A percentile compares a stretch with the other conserved stretches of the same genome.
Evolutionary conservation across 306 rosid genomes (phyloP).

Genomic region (Alnus glutinosa): DNA sequence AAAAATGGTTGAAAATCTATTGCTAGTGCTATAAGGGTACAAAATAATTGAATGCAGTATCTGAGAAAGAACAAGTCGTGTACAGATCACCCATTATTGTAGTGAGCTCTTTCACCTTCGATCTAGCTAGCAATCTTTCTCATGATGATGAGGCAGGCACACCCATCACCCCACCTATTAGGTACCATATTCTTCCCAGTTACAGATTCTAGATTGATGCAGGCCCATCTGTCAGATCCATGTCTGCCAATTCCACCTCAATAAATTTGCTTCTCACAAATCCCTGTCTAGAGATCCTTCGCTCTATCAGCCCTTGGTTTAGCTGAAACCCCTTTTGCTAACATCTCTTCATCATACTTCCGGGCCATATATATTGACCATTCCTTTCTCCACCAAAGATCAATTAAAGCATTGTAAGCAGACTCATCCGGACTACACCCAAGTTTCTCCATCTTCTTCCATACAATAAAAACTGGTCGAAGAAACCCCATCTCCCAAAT

Average conservation of each 20-base stretch:
- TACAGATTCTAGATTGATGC: neutral
- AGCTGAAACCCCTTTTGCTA: constrained; percentile 77
- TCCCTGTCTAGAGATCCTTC: constrained; percentile 32
- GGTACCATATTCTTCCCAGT: neutral
- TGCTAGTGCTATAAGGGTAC: too few relatives aligned
- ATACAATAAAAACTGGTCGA: constrained; percentile 64
- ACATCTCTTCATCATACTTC: constrained; percentile 84
- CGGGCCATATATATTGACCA: constrained; percentile 60
- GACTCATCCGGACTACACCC: constrained; percentile 81
- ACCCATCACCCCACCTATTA: neutral
- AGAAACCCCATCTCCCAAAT: constrained; percentile 92
- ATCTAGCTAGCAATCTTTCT: neutral
- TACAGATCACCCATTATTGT: neutral
- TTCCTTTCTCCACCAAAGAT: constrained; percentile 81
- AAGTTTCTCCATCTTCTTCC: constrained; percentile 74
- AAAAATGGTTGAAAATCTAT: too few relatives aligned
- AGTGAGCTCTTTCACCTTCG: neutral
- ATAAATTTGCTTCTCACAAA: constrained; percentile 7
- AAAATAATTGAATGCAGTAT: too few relatives aligned
- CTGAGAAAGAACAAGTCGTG: too few relatives aligned
- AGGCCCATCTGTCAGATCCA: neutral
- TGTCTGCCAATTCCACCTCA: neutral
- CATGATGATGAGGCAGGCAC: neutral
- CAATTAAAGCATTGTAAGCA: constrained; percentile 83
- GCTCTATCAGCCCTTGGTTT: constrained; percentile 66